Evolutionary conservation across 176 grass and related monocot genomes (phyloP).

Genomic region (Oryza australiensis): DNA sequence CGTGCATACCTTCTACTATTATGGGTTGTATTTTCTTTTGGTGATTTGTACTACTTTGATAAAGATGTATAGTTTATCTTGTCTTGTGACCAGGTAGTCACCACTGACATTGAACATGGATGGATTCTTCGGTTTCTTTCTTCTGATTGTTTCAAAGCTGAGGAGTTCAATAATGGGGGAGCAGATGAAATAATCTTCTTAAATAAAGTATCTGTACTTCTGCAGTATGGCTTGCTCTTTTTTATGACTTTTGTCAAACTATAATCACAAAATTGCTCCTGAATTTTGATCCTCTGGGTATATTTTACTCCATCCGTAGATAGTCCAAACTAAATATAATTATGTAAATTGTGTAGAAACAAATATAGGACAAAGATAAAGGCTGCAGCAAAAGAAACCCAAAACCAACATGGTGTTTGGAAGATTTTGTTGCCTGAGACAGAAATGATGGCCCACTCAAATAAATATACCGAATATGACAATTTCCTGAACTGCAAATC

Average conservation of each 20-base stretch:
- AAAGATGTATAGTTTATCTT: slow-evolving; percentile 17
- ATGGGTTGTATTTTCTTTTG: neutral
- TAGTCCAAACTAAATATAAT: neutral
- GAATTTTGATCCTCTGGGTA: neutral
- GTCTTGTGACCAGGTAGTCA: neutral
- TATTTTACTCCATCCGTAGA: neutral
- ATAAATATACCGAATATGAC: neutral
- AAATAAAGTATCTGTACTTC: neutral
- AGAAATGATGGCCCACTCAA: neutral
- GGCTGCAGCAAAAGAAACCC: neutral
- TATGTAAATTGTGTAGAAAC: neutral
- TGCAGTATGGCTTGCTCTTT: neutral
- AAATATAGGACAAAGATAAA: neutral
- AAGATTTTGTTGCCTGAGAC: neutral
- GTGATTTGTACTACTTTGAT: slow-evolving; percentile 15
- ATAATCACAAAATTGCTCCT: neutral
- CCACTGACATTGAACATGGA: neutral
- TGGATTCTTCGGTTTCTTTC: neutral
- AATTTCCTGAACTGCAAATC: neutral
- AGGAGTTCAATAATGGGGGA: neutral
- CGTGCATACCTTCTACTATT: neutral
- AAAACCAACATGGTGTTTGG: neutral
- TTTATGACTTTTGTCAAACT: neutral
- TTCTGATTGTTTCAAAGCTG: neutral
- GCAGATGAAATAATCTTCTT: neutral